Evolutionary conservation across 257 asterid species (phyloP).

Genomic region (Petunia secreta): DNA sequence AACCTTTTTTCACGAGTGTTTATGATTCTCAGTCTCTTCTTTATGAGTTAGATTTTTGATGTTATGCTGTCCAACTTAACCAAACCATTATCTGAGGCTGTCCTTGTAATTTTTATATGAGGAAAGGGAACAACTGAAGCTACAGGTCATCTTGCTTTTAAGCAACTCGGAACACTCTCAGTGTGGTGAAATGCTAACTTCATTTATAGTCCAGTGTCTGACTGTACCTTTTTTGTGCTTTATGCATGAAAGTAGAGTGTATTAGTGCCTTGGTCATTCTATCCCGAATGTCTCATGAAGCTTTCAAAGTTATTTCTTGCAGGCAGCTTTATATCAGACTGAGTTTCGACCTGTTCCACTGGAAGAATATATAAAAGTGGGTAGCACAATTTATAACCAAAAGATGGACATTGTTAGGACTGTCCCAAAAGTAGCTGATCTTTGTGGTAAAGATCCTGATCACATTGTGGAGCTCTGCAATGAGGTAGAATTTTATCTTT

Average conservation of each 20-base stretch:
- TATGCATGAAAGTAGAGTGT: background rate
- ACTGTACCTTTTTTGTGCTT: conserved; percentile 1
- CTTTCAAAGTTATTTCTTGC: conserved; percentile 32
- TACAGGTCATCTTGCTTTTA: background rate
- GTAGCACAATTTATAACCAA: conserved; percentile 73
- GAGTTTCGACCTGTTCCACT: conserved; percentile 96
- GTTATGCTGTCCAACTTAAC: background rate
- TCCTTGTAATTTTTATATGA: conserved; percentile 18
- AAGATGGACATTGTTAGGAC: conserved; percentile 78
- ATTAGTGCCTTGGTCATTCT: background rate
- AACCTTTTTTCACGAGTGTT: background rate
- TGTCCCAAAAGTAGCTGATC: conserved; percentile 67
- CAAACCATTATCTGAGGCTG: background rate
- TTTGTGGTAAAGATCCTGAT: conserved; percentile 97
- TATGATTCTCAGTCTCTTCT: conserved; percentile 12
- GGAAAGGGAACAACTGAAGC: conserved; percentile 15
- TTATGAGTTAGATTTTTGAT: background rate
- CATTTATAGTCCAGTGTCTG: conserved; percentile 3
- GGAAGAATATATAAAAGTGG: conserved; percentile 91
- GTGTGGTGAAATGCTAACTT: background rate
- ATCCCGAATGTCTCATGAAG: conserved; percentile 28
- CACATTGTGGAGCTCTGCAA: conserved; percentile 94
- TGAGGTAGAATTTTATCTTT: conserved; percentile 60
- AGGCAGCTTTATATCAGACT: conserved; percentile 97
- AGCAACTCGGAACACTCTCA: background rate